These are phyloP conservation scores for Tolypocladium inflatum DNA, from an alignment of 2,329 filamentous ascomycete species.

Conservation along the genomic window DNA sequence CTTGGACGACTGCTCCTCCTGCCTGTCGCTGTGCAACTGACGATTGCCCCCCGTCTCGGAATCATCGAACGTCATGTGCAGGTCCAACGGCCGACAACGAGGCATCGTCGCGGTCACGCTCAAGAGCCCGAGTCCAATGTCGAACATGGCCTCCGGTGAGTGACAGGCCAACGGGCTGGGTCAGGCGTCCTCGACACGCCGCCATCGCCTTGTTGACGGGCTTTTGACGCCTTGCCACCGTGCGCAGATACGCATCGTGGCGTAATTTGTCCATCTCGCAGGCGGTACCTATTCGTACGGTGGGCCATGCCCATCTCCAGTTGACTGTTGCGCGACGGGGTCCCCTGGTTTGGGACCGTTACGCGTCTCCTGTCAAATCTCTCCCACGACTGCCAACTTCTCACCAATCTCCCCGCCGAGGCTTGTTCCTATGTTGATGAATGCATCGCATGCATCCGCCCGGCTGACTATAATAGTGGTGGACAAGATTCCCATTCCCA, in stretches of 20 bases:
- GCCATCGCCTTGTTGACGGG: not conserved
- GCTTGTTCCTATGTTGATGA: not conserved
- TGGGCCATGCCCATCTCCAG: not conserved
- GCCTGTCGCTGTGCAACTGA: not conserved
- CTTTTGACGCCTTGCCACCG: not conserved
- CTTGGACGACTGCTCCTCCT: not conserved
- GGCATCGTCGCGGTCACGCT: not conserved
- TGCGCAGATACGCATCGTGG: not conserved
- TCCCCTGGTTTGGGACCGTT: not conserved
- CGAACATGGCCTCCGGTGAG: not conserved
- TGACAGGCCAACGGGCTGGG: not conserved
- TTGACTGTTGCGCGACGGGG: not conserved
- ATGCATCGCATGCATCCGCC: not conserved
- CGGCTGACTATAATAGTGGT: not conserved
- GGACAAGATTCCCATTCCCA: not conserved
- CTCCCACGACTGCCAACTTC: not conserved
- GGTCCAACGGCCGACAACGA: not conserved
- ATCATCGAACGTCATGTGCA: not conserved
- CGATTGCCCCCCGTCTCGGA: not conserved
- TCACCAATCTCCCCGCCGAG: not conserved
- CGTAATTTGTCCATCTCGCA: not conserved
- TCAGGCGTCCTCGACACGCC: not conserved
- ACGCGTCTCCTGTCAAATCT: not conserved
- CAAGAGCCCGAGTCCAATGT: not conserved
- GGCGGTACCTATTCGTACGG: not conserved